phyloP scores from a whole-genome alignment of 225 moss, liverwort and hornwort species.

The Physcomitrellopsis africana region DNA sequence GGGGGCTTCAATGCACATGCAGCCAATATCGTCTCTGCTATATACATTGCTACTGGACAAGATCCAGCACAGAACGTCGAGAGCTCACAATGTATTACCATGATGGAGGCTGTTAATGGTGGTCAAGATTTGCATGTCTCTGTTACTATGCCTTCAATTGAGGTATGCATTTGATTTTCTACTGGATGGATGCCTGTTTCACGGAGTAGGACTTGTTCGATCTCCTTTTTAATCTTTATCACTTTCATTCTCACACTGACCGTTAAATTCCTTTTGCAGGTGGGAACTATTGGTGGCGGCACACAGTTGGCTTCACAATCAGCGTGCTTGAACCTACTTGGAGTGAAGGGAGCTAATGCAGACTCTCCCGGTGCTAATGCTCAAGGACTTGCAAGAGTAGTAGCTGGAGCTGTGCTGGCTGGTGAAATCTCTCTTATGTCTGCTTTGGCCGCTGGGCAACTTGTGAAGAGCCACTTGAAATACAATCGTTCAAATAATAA shows the following conservation, averaged over 20 bases:
- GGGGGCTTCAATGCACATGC: conserved; percentile 76
- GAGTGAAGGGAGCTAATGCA: conserved; percentile 65
- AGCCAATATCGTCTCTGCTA: conserved; percentile 67
- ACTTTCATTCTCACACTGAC: not conserved
- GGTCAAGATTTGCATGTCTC: conserved; percentile 69
- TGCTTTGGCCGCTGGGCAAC: conserved; percentile 67
- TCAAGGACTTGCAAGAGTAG: conserved; percentile 59
- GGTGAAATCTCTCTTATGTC: conserved; percentile 75
- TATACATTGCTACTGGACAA: conserved; percentile 71
- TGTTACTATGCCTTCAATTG: conserved; percentile 76
- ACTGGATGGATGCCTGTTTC: not conserved
- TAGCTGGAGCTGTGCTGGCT: conserved; percentile 62
- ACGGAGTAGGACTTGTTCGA: not conserved
- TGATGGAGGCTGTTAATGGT: conserved; percentile 74
- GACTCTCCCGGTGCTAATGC: conserved; percentile 70
- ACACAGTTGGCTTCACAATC: conserved; percentile 67
- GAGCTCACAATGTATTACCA: conserved; percentile 74
- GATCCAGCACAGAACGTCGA: conserved; percentile 73
- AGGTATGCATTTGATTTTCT: conserved; percentile 32
- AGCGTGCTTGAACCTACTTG: conserved; percentile 67
- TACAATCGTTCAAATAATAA: conserved; percentile 66
- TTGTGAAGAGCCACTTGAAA: conserved; percentile 68
- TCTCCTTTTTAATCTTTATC: not conserved
- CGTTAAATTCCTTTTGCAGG: conserved; percentile 35
- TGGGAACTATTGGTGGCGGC: conserved; percentile 72